Conservation (phyloP, 306 rosid species). For the Elaeagnus macrophylla region DNA sequence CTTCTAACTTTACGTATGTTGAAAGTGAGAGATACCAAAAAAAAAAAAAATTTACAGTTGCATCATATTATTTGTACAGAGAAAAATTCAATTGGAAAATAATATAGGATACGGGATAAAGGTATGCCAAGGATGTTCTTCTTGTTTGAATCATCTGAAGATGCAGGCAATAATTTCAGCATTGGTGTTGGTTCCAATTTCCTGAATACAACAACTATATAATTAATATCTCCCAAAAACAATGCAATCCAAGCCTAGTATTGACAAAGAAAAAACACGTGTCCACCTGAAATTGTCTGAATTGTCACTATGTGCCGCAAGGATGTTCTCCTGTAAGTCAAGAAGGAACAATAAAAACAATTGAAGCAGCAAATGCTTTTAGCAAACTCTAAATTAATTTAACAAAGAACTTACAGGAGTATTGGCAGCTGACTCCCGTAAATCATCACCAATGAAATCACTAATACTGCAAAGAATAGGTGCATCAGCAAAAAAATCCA, state of each 20-base stretch:
- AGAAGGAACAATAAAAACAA: conserved; percentile 21
- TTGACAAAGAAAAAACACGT: neutral
- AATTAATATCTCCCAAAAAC: neutral
- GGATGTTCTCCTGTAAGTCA: conserved; percentile 54
- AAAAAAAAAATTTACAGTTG: no score
- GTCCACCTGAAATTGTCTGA: conserved; percentile 48
- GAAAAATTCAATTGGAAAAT: no score
- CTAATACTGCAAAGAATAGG: conserved; percentile 43
- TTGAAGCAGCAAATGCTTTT: conserved; percentile 14
- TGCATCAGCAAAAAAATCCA: conserved; percentile 15
- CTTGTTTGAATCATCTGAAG: conserved; percentile 67
- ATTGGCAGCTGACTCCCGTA: conserved; percentile 55
- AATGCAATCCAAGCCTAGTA: neutral
- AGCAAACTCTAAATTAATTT: conserved; percentile 12
- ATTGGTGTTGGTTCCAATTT: conserved; percentile 51
- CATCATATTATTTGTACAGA: no score
- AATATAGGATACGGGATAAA: neutral
- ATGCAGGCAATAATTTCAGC: conserved; percentile 53
- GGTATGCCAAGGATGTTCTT: conserved; percentile 72
- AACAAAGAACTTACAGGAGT: conserved; percentile 50
- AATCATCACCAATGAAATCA: conserved; percentile 53
- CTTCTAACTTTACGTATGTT: no score
- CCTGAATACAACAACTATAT: conserved; percentile 34
- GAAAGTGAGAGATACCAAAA: no score
- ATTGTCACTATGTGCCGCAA: conserved; percentile 31